Evolutionary conservation across 768 basidiomycete genomes (phyloP), one percentile per base, ranked within the genome.

Genomic region (Chlorophyllum brunneum): DNA sequence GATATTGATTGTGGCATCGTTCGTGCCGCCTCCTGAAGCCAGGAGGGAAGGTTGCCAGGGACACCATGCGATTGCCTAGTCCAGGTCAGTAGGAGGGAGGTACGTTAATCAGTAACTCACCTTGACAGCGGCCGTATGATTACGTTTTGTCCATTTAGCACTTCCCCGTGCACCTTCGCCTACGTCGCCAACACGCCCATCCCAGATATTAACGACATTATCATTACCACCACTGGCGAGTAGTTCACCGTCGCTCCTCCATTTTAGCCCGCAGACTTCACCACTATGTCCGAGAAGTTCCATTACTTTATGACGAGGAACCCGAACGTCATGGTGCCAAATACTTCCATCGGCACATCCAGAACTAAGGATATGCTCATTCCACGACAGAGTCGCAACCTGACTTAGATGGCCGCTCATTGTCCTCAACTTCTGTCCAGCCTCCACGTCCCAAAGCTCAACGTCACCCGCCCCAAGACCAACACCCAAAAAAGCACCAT

Each of bases 161-260:
- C 68, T 78, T 2, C 79, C 83, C 15, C 79, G 66, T 2, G 79
- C 70, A 10, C 76, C 75, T 55, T 74, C 71, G 3, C 67, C 73
- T 1, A 78, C 78, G 55, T 82, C 80, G 0, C 82, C 81, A 0
- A 89, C 73, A 49, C 90, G 78, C 5, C 86, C 90, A 59, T 99
- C 95, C 95, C 95, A 99, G 44, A 97, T 87, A 62, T 97, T 95
- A 48, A 98, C 94, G 16, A 97, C 93, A 57, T 98, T 98, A 67
- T 98, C 97, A 63, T 98, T 97, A 0, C 94, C 95, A 2, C 95
- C 95, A 58, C 91, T 93, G 0, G 95, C 95, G 20, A 99, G 76
- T 16, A 95, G 73, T 66, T 93, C 87, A 0, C 94, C 92, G 58
- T 95, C 95, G 2, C 75, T 64, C 40, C 94, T 76, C 94, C 94